Base-by-base conservation (phyloP, 306 rosid genomes). In the Prunus persica region DNA sequence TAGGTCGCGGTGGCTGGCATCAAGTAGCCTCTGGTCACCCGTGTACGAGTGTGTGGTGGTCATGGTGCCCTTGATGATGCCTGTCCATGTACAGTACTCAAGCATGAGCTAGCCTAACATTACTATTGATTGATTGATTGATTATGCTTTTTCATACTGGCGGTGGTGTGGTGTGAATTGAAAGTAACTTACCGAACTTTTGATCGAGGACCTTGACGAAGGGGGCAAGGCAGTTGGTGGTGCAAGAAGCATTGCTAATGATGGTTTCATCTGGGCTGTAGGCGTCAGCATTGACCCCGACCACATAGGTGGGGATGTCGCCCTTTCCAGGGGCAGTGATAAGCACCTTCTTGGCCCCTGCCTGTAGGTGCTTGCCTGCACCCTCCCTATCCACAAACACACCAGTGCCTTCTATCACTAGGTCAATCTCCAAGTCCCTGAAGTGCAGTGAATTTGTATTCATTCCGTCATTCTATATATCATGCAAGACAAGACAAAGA, bases 261-360 rank as follows among this genome's bases (percentile, higher is more conserved):
- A 95, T 92, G 72, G 87, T 62, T 22, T 95, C 99, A 6, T 79
- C 88, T 2, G 61, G 92, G 65, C 3, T 87, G 90, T 95, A 95
- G 52, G 74, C 86, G 25, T 86, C 92, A 8, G 91, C 99, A 65
- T 95, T 95, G 72, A 95, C 99, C 51, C 99, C 99, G 20, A 95
- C 93, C 18, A 92, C 99, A 27, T 95, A 95, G 73, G 99, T 95
- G 4, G 99, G 99, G 67, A 95, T 95, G 80, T 95, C 99, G 22
- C 99, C 99, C 76, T 95, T 95, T 30, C 99, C 99, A 2, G 99
- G 99, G 47, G 99, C 99, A 19, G 99, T 95, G 72, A 95, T 95
- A 25, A 95, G 93, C 11, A 92, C 97, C 82, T 95, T 95, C 93
- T 95, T 92, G 30, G 97, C 99, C 34, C 99, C 99, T 8, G 99